phyloP scores from a whole-genome alignment of 208 protist genomes.

The Trypanosoma theileri region DNA sequence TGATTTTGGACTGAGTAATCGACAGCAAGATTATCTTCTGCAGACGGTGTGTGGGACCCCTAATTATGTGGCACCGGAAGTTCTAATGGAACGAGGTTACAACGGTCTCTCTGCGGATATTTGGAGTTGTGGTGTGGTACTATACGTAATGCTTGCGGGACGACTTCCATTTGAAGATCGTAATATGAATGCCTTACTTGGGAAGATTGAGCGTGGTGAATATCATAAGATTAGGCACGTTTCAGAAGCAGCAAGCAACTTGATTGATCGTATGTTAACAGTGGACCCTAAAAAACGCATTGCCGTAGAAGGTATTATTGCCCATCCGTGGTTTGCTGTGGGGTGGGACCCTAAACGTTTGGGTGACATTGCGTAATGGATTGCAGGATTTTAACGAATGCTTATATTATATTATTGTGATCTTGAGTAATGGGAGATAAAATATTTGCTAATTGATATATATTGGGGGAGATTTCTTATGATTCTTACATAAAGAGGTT shows the following conservation, averaged over 20 bases:
- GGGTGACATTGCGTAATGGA: too few species aligned
- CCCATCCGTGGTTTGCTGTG: conserved; percentile 45
- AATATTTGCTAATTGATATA: too few species aligned
- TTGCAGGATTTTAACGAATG: too few species aligned
- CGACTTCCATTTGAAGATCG: conserved; percentile 66
- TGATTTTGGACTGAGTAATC: conserved; percentile 51
- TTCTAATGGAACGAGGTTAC: conserved; percentile 48
- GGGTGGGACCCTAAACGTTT: conserved; percentile 21
- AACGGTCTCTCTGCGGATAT: conserved; percentile 91
- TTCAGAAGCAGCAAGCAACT: conserved; percentile 36
- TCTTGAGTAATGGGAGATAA: too few species aligned
- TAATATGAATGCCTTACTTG: conserved; percentile 36
- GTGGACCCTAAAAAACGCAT: conserved; percentile 50
- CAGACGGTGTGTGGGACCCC: conserved; percentile 64
- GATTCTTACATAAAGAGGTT: too few species aligned
- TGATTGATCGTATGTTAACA: conserved; percentile 42
- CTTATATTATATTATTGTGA: too few species aligned
- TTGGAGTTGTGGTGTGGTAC: conserved; percentile 89
- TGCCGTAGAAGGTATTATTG: conserved; percentile 33
- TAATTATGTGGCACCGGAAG: conserved; percentile 76
- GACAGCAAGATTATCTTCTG: conserved; percentile 15
- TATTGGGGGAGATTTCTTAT: too few species aligned
- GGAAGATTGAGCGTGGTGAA: conserved; percentile 47
- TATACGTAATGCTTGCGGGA: conserved; percentile 88
- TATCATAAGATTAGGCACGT: conserved; percentile 41